Base-by-base conservation (phyloP, 2,329 filamentous ascomycete species). In the Cercospora sp. region DNA sequence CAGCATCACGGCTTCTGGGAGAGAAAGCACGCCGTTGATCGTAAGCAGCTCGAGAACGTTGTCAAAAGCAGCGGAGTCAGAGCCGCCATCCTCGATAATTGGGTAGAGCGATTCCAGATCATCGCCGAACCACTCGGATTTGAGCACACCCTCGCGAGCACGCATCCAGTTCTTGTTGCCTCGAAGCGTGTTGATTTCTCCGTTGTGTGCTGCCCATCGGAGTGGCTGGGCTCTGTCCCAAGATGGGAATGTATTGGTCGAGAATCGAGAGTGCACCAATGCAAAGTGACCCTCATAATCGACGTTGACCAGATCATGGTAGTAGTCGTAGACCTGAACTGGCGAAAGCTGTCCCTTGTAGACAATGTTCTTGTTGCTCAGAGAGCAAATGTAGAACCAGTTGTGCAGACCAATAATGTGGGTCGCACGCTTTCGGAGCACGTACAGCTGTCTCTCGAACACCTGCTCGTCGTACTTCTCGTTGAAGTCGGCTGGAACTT, bases 131-230 rank as follows among this genome's bases (percentile, higher is more conserved):
- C 96, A 85, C 72, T 94, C 90, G 1, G 94, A 98, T 79, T 93
- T 91, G 87, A 98, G 91, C 72, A 97, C 90, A 81, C 94, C 94
- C 83, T 98, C 94, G 77, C 94, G 90, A 70, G 94, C 94, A 75
- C 94, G 91, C 94, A 98, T 98, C 94, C 94, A 98, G 83, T 98
- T 98, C 87, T 98, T 98, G 85, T 98, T 98, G 69, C 94, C 94
- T 79, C 94, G 91, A 70, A 98, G 84, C 1, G 94, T 98, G 82
- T 98, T 98, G 79, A 98, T 98, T 83, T 98, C 94, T 85, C 94
- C 94, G 80, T 98, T 98, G 85, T 98, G 94, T 76, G 94, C 94
- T 72, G 94, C 94, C 94, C 94, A 98, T 82, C 94, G 89, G 72
- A 98, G 84, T 71, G 94, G 94, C 83, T 98, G 94, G 69, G 94